phyloP scores from a whole-genome alignment of 106 monocot genomes.

The Allium cepa region DNA sequence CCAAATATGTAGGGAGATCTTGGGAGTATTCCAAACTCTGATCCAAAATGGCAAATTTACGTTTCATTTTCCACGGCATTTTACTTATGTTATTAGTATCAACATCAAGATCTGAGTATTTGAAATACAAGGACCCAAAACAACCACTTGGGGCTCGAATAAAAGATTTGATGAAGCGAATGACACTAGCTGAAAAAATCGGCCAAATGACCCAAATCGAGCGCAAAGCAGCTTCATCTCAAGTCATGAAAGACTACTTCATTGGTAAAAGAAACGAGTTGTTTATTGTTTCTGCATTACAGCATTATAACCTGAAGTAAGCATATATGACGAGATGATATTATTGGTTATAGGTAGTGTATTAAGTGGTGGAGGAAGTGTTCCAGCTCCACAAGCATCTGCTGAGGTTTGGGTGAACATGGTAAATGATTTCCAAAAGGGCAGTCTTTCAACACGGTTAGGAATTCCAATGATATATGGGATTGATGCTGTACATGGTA shows the following conservation, averaged over 20 bases:
- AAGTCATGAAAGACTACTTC: slow-evolving; percentile 40
- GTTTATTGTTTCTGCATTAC: background rate
- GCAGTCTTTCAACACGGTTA: slow-evolving; percentile 32
- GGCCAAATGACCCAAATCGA: slow-evolving; percentile 32
- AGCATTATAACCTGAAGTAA: background rate
- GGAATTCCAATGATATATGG: slow-evolving; percentile 61
- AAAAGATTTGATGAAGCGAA: slow-evolving; percentile 8
- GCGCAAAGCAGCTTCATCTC: slow-evolving; percentile 29
- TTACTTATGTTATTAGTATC: background rate
- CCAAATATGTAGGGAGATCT: background rate
- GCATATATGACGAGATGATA: background rate
- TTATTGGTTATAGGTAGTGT: slow-evolving; percentile 19
- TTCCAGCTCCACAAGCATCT: slow-evolving; percentile 36
- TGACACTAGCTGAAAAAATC: slow-evolving; percentile 12
- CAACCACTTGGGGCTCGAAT: slow-evolving; percentile 5
- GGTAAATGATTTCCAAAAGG: slow-evolving; percentile 48
- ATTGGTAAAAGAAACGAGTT: slow-evolving; percentile 15
- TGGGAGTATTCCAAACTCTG: background rate
- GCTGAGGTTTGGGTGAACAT: slow-evolving; percentile 42
- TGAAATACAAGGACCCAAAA: slow-evolving; percentile 12
- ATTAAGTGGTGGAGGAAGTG: slow-evolving; percentile 49
- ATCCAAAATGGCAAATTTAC: background rate
- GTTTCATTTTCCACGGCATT: slow-evolving; percentile 1
- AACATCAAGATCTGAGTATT: slow-evolving; percentile 5
- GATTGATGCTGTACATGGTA: slow-evolving; percentile 51